Base-by-base conservation (phyloP, 352 stramenopile genomes). In the Pythium sp. region DNA sequence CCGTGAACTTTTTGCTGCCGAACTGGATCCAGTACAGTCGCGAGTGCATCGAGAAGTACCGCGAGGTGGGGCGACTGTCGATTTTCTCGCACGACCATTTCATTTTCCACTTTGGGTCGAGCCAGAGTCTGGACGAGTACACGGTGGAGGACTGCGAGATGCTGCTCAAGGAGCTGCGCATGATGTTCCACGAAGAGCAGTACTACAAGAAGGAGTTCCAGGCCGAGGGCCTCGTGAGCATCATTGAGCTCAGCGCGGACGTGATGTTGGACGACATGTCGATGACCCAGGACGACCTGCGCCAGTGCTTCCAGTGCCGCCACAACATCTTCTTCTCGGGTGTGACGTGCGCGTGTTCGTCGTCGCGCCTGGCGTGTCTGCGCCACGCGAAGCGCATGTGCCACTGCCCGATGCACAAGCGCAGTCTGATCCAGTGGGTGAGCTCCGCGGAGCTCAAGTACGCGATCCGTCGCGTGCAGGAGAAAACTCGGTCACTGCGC, bases 51-150 rank as follows among this genome's bases (percentile, higher is more conserved):
- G 84, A 92, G 60, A 84, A 86, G 54, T 94, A 94, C 51, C 79
- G 86, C 6, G 76, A 65, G 12, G 78, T 93, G 32, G 75, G 74
- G 20, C 80, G 87, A 2, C 70, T 81, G 30, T 92, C 86, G 6
- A 90, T 95, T 30, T 90, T 95, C 64, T 92, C 86, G 28, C 84
- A 95, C 54, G 86, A 93, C 65, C 83, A 84, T 24, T 88, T 95
- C 67, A 84, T 94, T 32, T 92, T 91, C 56, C 84, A 92, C 62
- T 91, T 94, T 32, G 81, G 78, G 20, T 85, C 77, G 32, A 85
- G 74, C 0, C 82, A 90, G 71, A 90, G 78, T 34, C 63, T 91
- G 5, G 76, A 91, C 26, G 81, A 92, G 36, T 90, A 89, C 65
- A 77, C 71, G 2, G 53, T 84, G 12, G 68, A 70, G 6, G 81